Conservation (phyloP, 1,284 basidiomycete species). For the Irpex rosettiformis region DNA sequence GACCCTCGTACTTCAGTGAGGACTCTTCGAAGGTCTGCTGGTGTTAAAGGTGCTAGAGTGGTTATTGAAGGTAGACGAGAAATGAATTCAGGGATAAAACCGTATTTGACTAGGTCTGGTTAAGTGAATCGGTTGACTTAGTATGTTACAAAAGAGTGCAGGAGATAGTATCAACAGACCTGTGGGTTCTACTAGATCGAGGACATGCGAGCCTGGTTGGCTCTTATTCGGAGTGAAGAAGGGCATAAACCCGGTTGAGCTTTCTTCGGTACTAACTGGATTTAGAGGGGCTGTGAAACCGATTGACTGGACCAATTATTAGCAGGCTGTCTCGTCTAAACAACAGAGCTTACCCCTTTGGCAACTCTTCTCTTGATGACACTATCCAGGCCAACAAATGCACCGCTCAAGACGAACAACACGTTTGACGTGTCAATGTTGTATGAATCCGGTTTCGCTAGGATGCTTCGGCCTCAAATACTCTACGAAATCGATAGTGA, state of each 20-base stretch:
- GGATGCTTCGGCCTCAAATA: not conserved
- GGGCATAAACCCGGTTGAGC: constrained; percentile 37
- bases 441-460: constrained; percentile 66
- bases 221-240: constrained; percentile 75
- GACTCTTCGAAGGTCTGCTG: constrained; percentile 80
- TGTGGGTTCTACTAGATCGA: constrained; percentile 67
- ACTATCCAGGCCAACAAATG: constrained; percentile 89
- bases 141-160: not conserved
- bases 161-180: constrained; percentile 36
- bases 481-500: not conserved
- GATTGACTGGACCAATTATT: constrained; percentile 58
- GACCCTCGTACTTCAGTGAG: constrained; percentile 91
- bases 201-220: constrained; percentile 37
- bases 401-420: constrained; percentile 88
- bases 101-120: constrained; percentile 24
- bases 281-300: constrained; percentile 78
- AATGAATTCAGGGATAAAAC: constrained; percentile 93
- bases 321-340: not conserved
- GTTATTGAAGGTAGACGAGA: constrained; percentile 88
- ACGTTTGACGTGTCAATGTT: constrained; percentile 87
- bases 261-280: constrained; percentile 34
- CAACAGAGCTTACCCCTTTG: constrained; percentile 67
- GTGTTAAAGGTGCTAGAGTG: constrained; percentile 71
- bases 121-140: not conserved
- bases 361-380: constrained; percentile 76